phyloP scores from a whole-genome alignment of 2,329 filamentous ascomycete species.

The Verticillium nonalfalfae region DNA sequence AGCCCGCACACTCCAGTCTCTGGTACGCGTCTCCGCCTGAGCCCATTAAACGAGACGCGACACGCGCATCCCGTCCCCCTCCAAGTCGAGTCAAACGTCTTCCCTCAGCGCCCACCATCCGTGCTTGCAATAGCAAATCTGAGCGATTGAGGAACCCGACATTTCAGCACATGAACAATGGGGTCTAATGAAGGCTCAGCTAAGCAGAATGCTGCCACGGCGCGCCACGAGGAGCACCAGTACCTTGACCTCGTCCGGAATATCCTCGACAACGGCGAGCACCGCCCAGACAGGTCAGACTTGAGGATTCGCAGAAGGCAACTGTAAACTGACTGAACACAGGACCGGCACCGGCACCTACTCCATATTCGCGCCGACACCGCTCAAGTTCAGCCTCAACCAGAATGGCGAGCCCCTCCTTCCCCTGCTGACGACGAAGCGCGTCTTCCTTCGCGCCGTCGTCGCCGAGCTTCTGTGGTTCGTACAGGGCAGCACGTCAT shows the following conservation, averaged over 20 bases:
- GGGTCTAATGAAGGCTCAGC: not conserved
- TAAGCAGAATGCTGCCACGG: not conserved
- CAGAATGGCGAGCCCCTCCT: conserved; percentile 58
- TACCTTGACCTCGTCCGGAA: conserved; percentile 85
- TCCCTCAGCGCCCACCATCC: not conserved
- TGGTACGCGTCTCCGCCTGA: not conserved
- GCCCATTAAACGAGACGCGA: not conserved
- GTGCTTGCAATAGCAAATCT: not conserved
- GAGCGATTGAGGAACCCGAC: not conserved
- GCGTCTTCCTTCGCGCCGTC: conserved; percentile 87
- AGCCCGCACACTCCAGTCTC: not conserved
- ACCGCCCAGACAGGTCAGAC: conserved; percentile 73
- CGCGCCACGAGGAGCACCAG: conserved; percentile 78
- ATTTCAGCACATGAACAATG: not conserved
- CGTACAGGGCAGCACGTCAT: conserved; percentile 76
- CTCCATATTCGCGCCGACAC: conserved; percentile 80
- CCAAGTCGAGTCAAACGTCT: not conserved
- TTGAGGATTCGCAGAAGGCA: not conserved
- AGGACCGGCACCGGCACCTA: conserved; percentile 91
- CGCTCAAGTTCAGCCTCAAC: conserved; percentile 81
- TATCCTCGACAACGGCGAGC: conserved; percentile 78
- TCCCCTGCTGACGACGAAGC: conserved; percentile 93
- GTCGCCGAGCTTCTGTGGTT: conserved; percentile 96
- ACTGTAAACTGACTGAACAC: conserved; percentile 1
- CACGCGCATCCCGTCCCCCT: not conserved